Evolutionary conservation across 257 asterid genomes (phyloP), one percentile per base, ranked within the genome.

Genomic region (Solanum sitiens): DNA sequence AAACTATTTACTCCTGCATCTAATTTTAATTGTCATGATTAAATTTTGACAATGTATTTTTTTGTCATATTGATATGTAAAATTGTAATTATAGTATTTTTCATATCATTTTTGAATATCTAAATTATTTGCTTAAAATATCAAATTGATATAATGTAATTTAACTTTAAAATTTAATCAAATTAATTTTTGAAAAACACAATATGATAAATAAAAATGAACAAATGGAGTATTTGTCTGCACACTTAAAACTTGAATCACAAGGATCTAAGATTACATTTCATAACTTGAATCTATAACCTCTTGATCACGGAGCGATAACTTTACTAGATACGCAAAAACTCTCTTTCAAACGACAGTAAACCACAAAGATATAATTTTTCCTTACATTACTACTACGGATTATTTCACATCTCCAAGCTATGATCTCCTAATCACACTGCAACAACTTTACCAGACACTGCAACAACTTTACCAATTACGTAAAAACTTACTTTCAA

Each of bases 381-480:
- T n/a, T 23, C n/a, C 13, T 20, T 3, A 1, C 25, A 59, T 59
- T 59, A 21, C 27, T 56, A 7, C n/a, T 0, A 14, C 13, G 56
- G 56, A 47, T 47, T 59, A 5, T 59, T 20, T 59, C 68, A 59
- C 25, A 53, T 23, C 68, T 21, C 4, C 11, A 21, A 61, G 21
- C 11, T 21, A 23, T 59, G 6, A 8, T 27, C 25, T 59, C 21
- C 11, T 59, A 21, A 8, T 59, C 13, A 20, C 1, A 0, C 12
- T 1, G 0, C 1, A 18, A 3, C 6, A 61, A 61, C 30, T 61
- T 63, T 10, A 63, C 30, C 30, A 63, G 0, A n/a, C n/a, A 27
- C 30, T 37, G 39, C 39, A 37, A 37, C 39, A 37, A 37, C 39
- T 37, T 37, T 1, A 27, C 30, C 30, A 27, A 1, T 63, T 23